A percentile compares a stretch with the other conserved stretches of the same genome.
These are phyloP conservation scores for Hondaea fermentalgiana DNA, from an alignment of 108 stramenopile species.

Conservation along the genomic window DNA sequence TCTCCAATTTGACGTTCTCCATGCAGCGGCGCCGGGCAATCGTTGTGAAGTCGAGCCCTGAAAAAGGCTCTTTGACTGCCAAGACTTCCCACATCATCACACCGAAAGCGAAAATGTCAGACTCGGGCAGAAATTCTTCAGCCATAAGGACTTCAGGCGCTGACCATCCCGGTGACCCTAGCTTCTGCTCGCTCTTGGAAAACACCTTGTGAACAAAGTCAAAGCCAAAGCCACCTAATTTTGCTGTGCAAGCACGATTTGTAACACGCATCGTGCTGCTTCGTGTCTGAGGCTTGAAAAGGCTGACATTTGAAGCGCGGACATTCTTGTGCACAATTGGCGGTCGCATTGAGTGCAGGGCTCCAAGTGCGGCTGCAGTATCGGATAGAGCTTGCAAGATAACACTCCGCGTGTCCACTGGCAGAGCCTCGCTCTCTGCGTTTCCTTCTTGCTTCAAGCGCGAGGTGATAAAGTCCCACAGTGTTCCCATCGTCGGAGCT, in stretches of 20 bases:
- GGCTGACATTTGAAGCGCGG: background rate
- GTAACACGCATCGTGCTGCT: background rate
- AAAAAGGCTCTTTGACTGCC: background rate
- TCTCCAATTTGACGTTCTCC: background rate
- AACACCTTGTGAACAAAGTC: background rate
- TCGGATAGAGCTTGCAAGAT: background rate
- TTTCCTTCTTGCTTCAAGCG: no score
- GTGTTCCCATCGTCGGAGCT: background rate
- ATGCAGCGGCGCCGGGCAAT: background rate
- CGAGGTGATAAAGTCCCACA: background rate
- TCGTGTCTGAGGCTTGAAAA: background rate
- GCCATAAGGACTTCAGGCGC: constrained; percentile 46
- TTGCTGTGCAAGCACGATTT: background rate
- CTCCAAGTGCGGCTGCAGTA: background rate
- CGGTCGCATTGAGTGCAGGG: background rate
- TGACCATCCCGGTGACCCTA: background rate
- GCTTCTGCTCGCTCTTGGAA: background rate
- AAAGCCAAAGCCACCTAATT: background rate
- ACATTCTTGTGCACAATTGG: background rate
- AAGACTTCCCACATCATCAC: constrained; percentile 50
- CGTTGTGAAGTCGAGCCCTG: background rate
- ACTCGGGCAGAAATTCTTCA: constrained; percentile 41
- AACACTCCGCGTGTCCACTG: background rate
- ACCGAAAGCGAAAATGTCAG: constrained; percentile 48
- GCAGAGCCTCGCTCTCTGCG: no score